These are phyloP conservation scores for Ceratocystis cacaofunesta DNA, from an alignment of 2,329 filamentous ascomycete genomes.

Conservation along the genomic window DNA sequence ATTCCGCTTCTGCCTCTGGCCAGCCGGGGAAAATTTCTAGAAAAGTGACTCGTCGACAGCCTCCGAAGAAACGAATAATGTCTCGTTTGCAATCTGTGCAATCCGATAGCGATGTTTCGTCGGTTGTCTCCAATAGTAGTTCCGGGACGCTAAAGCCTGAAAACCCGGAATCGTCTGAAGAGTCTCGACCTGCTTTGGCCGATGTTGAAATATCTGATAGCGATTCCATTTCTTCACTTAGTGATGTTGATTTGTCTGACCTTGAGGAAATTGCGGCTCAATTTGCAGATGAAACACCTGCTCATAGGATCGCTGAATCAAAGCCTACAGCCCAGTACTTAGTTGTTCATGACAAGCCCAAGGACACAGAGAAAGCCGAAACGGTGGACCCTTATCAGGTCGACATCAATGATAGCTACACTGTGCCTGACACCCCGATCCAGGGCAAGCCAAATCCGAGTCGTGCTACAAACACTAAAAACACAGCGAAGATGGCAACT, in stretches of 20 bases:
- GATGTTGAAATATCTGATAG: constrained; percentile 5
- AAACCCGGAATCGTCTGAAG: too few species aligned
- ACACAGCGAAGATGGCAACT: constrained; percentile 15
- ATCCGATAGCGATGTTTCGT: background rate
- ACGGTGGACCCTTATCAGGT: constrained; percentile 1
- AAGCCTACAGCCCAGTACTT: background rate
- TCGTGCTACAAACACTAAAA: constrained; percentile 11
- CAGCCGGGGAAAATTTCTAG: background rate
- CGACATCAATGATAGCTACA: constrained; percentile 10
- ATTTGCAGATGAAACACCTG: background rate
- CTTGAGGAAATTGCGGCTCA: constrained; percentile 11
- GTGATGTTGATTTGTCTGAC: constrained; percentile 15
- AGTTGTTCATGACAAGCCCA: background rate
- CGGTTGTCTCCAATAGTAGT: background rate
- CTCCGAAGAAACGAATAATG: background rate
- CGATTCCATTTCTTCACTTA: constrained; percentile 15
- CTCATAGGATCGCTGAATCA: constrained; percentile 1
- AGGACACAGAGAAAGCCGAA: background rate
- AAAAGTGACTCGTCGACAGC: background rate
- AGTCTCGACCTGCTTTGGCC: too few species aligned
- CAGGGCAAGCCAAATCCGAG: constrained; percentile 14
- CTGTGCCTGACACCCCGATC: constrained; percentile 19
- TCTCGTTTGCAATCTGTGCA: background rate
- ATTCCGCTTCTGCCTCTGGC: background rate
- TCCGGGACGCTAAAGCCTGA: background rate